Evolutionary conservation across 2,329 filamentous ascomycete species (phyloP).

Genomic region (Monilinia laxa): DNA sequence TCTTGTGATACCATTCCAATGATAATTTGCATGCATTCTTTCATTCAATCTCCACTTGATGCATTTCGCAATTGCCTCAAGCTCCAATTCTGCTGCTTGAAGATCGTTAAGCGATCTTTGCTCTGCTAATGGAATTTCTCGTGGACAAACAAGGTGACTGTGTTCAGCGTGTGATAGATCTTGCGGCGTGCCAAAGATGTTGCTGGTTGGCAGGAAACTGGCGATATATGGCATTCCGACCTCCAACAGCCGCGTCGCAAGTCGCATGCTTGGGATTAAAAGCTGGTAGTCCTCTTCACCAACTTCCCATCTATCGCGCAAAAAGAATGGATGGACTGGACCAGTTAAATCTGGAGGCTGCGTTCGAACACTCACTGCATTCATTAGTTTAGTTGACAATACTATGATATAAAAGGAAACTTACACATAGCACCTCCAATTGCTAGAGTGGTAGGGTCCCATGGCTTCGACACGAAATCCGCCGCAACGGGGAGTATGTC

Average conservation of each 20-base stretch:
- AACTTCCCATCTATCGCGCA: conserved; percentile 29
- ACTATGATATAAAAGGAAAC: neutral
- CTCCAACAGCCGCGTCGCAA: conserved; percentile 32
- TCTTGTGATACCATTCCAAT: conserved; percentile 29
- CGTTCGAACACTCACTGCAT: neutral
- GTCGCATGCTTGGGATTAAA: conserved; percentile 34
- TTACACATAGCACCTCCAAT: conserved; percentile 15
- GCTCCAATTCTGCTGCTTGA: conserved; percentile 25
- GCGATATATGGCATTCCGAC: conserved; percentile 33
- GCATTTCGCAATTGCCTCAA: conserved; percentile 28
- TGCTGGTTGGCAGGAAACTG: conserved; percentile 31
- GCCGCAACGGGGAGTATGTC: neutral
- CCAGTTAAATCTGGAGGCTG: conserved; percentile 21
- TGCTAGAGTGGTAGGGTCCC: conserved; percentile 17
- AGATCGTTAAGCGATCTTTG: conserved; percentile 17
- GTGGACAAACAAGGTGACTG: neutral
- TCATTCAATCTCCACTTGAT: conserved; percentile 33
- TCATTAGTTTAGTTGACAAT: neutral
- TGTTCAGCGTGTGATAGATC: conserved; percentile 5
- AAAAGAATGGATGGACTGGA: conserved; percentile 28
- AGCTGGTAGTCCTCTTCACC: conserved; percentile 29
- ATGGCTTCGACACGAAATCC: conserved; percentile 8
- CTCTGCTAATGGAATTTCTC: conserved; percentile 6
- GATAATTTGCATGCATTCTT: conserved; percentile 25
- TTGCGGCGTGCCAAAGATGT: conserved; percentile 16